Evolutionary conservation across 495 filamentous ascomycete genomes (phyloP).

Genomic region (Hyaloscypha hepaticicola): DNA sequence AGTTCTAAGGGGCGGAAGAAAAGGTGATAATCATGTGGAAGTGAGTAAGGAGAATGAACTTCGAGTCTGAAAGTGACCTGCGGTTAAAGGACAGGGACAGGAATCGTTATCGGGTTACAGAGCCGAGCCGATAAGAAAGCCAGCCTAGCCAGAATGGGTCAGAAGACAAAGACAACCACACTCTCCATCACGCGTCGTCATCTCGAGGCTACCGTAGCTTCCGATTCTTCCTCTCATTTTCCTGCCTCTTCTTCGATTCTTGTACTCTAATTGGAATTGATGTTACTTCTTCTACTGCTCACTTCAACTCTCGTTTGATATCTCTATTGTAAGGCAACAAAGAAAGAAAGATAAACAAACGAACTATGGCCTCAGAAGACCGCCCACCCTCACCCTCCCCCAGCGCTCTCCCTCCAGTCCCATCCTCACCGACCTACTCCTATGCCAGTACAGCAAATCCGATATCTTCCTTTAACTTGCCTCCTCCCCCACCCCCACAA

Average conservation of each 20-base stretch:
- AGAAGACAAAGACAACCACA: not conserved
- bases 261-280: not conserved
- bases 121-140: too few species aligned
- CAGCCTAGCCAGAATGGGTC: too few species aligned
- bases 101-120: too few species aligned
- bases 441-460: conserved; percentile 61
- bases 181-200: conserved; percentile 1
- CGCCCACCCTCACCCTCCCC: conserved; percentile 46
- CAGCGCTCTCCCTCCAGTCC: conserved; percentile 51
- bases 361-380: conserved; percentile 13
- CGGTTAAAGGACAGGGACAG: too few species aligned
- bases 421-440: conserved; percentile 57
- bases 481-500: conserved; percentile 51
- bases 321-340: not conserved
- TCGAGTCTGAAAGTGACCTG: too few species aligned
- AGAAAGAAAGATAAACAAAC: conserved; percentile 12
- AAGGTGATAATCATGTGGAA: too few species aligned
- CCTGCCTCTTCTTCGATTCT: not conserved
- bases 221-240: not conserved
- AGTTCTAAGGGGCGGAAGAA: too few species aligned
- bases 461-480: conserved; percentile 54
- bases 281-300: not conserved
- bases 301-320: not conserved
- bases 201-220: not conserved
- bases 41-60: too few species aligned